A percentile compares a stretch with the other conserved stretches of the same genome.
Conservation (phyloP, 306 rosid species). For the Chamaecrista fasciculata region DNA sequence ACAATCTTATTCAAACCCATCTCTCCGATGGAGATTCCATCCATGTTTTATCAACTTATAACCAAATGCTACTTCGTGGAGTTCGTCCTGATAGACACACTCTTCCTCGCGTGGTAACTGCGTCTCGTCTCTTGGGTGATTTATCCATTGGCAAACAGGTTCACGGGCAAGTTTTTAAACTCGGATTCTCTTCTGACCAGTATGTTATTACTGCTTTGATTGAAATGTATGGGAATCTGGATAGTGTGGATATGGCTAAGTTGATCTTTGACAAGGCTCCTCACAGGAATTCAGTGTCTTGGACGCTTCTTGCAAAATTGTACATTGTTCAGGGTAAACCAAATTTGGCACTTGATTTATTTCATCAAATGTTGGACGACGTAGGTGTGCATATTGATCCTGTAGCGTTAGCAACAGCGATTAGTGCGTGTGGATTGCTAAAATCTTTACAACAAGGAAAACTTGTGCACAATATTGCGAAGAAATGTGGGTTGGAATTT, state of each 20-base stretch:
- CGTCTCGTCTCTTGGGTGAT: constrained; percentile 45
- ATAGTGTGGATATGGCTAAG: constrained; percentile 41
- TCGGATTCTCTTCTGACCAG: constrained; percentile 46
- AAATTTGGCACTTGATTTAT: constrained; percentile 42
- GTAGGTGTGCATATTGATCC: constrained; percentile 40
- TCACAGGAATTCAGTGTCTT: constrained; percentile 41
- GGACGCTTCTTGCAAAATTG: constrained; percentile 65
- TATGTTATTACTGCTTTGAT: constrained; percentile 53
- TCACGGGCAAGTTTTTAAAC: constrained; percentile 59
- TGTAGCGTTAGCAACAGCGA: constrained; percentile 55
- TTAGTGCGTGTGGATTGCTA: constrained; percentile 46
- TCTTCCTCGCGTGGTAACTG: constrained; percentile 57
- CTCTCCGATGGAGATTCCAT: constrained; percentile 35
- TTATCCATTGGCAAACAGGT: constrained; percentile 52
- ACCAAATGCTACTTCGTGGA: constrained; percentile 55
- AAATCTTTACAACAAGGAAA: constrained; percentile 46
- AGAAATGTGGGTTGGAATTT: constrained; percentile 46
- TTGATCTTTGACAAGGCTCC: constrained; percentile 45
- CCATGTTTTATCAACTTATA: constrained; percentile 42
- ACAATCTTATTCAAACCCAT: constrained; percentile 61
- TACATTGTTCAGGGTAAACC: constrained; percentile 45
- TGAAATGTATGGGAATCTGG: constrained; percentile 57
- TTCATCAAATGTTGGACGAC: constrained; percentile 46
- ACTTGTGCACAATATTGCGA: constrained; percentile 46
- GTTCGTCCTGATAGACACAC: constrained; percentile 58